phyloP scores from a whole-genome alignment of 805 yeast species.

The Ogataea methylovora region DNA sequence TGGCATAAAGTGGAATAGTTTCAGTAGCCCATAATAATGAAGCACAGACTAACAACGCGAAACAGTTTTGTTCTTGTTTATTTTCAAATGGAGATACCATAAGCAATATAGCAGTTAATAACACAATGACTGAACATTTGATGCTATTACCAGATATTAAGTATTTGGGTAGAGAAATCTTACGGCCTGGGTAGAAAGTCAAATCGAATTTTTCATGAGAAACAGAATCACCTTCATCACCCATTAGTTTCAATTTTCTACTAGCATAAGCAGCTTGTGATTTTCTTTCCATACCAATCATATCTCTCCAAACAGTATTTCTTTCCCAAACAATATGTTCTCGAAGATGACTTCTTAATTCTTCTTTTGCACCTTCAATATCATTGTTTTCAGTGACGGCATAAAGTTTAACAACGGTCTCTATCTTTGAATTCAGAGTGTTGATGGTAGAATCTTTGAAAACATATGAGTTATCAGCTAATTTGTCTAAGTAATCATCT shows the following conservation, averaged over 20 bases:
- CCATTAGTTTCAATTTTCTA: constrained; percentile 19
- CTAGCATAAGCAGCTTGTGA: constrained; percentile 60
- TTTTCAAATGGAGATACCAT: constrained; percentile 52
- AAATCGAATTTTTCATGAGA: constrained; percentile 14
- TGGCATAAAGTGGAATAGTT: constrained; percentile 84
- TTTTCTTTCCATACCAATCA: constrained; percentile 84
- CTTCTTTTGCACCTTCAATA: constrained; percentile 34
- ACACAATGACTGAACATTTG: constrained; percentile 39
- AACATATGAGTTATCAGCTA: constrained; percentile 43
- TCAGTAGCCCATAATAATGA: constrained; percentile 96
- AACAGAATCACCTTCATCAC: constrained; percentile 9
- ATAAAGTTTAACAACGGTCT: constrained; percentile 30
- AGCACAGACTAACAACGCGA: constrained; percentile 75
- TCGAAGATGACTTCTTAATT: constrained; percentile 50
- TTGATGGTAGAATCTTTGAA: constrained; percentile 44
- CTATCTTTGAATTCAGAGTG: constrained; percentile 44
- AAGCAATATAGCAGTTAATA: constrained; percentile 42
- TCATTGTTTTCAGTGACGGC: constrained; percentile 31
- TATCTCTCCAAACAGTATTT: constrained; percentile 95
- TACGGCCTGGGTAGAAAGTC: constrained; percentile 21
- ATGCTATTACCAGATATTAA: constrained; percentile 30
- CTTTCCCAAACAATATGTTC: constrained; percentile 97
- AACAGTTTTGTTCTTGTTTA: constrained; percentile 64
- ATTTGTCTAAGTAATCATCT: constrained; percentile 43
- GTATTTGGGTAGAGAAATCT: constrained; percentile 24